phyloP scores from a whole-genome alignment of 2,329 filamentous ascomycete genomes.

The Ceratocystis diversiconidia region DNA sequence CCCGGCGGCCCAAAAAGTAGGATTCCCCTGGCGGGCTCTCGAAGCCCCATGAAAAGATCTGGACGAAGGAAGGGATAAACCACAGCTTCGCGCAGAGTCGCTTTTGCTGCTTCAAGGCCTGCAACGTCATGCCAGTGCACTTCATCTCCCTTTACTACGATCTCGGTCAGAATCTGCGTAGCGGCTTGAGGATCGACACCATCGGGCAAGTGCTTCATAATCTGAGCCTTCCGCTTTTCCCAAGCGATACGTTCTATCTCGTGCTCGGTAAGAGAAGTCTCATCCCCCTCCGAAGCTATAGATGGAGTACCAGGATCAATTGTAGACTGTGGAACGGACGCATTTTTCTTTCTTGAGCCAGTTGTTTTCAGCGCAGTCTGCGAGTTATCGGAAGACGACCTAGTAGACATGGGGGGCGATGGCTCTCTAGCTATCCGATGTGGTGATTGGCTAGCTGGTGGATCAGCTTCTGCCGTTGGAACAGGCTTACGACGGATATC shows the following conservation, averaged over 20 bases:
- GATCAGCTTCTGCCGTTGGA: neutral
- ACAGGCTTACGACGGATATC: conserved; percentile 17
- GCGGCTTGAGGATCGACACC: conserved; percentile 73
- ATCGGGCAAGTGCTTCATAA: conserved; percentile 65
- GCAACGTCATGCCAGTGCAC: conserved; percentile 92
- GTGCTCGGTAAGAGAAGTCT: conserved; percentile 1
- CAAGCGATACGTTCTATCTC: conserved; percentile 8
- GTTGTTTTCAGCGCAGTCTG: neutral
- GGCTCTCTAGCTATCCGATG: conserved; percentile 2
- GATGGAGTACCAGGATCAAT: neutral
- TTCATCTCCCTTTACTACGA: conserved; percentile 85
- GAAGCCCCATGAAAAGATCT: conserved; percentile 87
- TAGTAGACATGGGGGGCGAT: conserved; percentile 11
- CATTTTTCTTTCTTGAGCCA: neutral
- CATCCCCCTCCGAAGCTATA: conserved; percentile 7
- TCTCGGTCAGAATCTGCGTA: conserved; percentile 88
- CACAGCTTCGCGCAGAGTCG: conserved; percentile 82
- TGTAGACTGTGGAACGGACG: neutral
- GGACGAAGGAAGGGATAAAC: conserved; percentile 94
- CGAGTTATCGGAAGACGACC: conserved; percentile 16
- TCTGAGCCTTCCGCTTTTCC: conserved; percentile 26
- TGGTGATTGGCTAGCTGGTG: neutral
- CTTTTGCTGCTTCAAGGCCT: conserved; percentile 79
- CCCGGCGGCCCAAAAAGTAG: conserved; percentile 89
- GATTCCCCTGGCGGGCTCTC: conserved; percentile 90